Percentiles rank a stretch among this genome's conserved stretches.
Evolutionary conservation across 176 grass and related monocot genomes (phyloP).

Genomic region (Hsuehochloa calcarea): DNA sequence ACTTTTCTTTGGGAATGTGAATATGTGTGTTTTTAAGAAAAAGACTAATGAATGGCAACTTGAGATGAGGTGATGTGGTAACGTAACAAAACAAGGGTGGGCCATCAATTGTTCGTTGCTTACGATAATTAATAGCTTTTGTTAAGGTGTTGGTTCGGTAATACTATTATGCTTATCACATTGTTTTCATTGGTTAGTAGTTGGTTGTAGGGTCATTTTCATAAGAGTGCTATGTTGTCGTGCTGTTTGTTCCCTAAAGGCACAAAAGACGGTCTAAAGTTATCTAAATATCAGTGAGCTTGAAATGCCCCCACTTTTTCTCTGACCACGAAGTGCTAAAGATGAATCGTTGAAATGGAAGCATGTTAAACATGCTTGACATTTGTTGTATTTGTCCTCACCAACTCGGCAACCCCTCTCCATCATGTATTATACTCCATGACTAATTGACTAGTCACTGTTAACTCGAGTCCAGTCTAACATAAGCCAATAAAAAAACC

Average conservation of each 20-base stretch:
- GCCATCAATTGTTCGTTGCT: neutral
- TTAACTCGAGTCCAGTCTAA: neutral
- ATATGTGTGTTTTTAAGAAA: neutral
- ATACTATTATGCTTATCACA: neutral
- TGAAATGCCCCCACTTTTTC: neutral
- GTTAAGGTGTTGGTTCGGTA: neutral
- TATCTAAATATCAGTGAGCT: neutral
- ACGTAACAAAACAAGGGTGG: neutral
- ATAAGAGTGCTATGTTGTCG: neutral
- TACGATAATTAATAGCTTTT: neutral
- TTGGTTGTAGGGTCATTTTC: slow-evolving; percentile 17
- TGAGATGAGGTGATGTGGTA: no score
- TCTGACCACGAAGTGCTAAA: no score
- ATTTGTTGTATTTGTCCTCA: neutral
- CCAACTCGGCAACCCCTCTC: neutral
- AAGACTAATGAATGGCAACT: neutral
- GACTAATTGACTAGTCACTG: neutral
- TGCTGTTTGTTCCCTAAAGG: neutral
- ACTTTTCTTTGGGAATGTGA: neutral
- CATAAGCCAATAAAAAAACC: neutral
- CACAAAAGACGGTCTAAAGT: neutral
- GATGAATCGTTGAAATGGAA: neutral
- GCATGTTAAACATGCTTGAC: neutral
- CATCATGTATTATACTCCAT: neutral
- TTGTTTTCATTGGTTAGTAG: neutral